Evolutionary conservation across 805 yeast genomes (phyloP), one percentile per base, ranked within the genome.

Genomic region (Wickerhamomyces ciferrii): DNA sequence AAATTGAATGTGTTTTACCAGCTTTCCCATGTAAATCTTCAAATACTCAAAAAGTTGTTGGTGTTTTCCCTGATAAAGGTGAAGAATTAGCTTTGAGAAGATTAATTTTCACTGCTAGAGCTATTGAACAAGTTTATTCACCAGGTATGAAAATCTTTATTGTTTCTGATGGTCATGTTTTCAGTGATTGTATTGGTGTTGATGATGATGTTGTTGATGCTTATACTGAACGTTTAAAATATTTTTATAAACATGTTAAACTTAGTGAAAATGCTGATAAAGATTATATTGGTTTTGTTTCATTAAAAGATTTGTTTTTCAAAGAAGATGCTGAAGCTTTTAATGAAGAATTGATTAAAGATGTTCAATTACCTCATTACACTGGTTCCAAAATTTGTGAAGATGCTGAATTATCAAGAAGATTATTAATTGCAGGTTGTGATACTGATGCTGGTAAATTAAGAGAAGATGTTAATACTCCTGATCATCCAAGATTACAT

Each of bases 21-120:
- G 85, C 85, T 0, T 80, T 80, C 50, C 85, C 85, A 10, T 79
- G 84, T 54, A 80, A 79, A 56, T 76, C 83, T 0, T 78, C 83
- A n/a, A 80, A 80, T 53, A 46, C 58, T 27, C 68, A 74, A 32
- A 80, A 80, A 54, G 84, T 79, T 4, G 65, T 69, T 34, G 72
- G 76, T 6, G 48, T 56, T 18, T 55, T 60, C 39, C 85, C 85
- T 6, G 85, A 80, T 52, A 72, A 71, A 59, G 85, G 84, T 32
- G 76, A 71, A 51, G 74, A 69, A 45, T 47, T 71, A 13, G 75
- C 75, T 2, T 53, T 71, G 44, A 64, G 59, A 56, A 66, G 72
- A 47, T 55, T 71, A 39, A 59, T 69, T n/a, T 48, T 61, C 27
- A 59, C 63, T 9, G 56, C 67, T n/a, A 49, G 56, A 42, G 61